Conservation (phyloP, 2,329 filamentous ascomycete species). For the Aspergillus neotritici region DNA sequence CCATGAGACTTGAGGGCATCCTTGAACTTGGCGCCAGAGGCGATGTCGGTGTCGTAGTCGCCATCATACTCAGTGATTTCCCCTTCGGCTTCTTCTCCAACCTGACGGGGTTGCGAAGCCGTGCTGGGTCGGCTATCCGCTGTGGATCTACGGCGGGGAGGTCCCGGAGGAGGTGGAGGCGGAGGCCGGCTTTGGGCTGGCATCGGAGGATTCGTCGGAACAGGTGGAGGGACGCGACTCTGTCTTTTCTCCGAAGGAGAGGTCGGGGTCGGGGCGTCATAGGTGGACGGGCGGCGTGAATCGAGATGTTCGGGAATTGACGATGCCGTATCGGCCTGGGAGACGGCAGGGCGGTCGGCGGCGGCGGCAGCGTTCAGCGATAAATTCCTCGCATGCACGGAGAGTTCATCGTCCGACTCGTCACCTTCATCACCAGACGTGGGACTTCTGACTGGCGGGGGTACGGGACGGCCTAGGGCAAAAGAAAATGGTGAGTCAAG, state of each 20-base stretch:
- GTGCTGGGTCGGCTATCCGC: constrained; percentile 45
- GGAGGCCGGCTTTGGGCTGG: constrained; percentile 55
- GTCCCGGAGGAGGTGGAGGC: constrained; percentile 56
- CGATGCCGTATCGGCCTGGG: constrained; percentile 45
- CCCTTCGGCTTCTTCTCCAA: constrained; percentile 61
- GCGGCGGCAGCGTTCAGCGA: constrained; percentile 41
- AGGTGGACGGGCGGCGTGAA: constrained; percentile 35
- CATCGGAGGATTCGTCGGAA: constrained; percentile 36
- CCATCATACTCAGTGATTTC: constrained; percentile 93
- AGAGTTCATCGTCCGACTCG: constrained; percentile 83
- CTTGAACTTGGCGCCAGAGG: constrained; percentile 86
- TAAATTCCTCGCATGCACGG: constrained; percentile 45
- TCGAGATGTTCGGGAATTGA: constrained; percentile 35
- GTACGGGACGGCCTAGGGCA: constrained; percentile 57
- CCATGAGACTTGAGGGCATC: constrained; percentile 81
- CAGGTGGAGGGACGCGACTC: constrained; percentile 40
- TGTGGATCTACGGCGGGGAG: constrained; percentile 54
- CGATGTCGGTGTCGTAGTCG: constrained; percentile 97
- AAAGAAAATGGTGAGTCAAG: constrained; percentile 22
- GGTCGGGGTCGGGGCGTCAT: constrained; percentile 40
- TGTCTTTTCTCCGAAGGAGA: constrained; percentile 35
- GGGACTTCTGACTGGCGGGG: constrained; percentile 48
- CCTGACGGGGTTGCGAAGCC: constrained; percentile 41
- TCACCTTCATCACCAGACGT: constrained; percentile 70
- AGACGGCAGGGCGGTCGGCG: constrained; percentile 37